A percentile compares a stretch with the other conserved stretches of the same genome.
phyloP scores from a whole-genome alignment of 1,139 yeast species.

The Spathaspora sp. region DNA sequence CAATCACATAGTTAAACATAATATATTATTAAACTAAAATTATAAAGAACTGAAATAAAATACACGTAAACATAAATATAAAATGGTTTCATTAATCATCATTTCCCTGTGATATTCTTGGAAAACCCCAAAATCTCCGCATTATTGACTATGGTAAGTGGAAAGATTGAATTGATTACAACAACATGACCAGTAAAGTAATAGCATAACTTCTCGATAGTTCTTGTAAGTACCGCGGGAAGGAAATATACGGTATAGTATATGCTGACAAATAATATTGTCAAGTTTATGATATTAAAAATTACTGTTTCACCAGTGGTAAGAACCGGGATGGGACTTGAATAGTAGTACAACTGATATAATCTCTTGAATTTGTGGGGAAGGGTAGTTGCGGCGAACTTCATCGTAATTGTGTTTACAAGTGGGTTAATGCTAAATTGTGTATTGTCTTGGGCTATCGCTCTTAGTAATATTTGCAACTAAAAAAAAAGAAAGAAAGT shows the following conservation, averaged over 20 bases:
- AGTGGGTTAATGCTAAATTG: background rate
- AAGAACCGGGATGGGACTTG: constrained; percentile 30
- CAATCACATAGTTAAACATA: no score
- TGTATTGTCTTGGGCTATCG: no score
- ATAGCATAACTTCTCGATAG: constrained; percentile 18
- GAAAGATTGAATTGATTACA: constrained; percentile 2
- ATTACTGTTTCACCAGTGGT: constrained; percentile 22
- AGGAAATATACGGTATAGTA: constrained; percentile 19
- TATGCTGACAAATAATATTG: constrained; percentile 15
- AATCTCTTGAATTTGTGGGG: constrained; percentile 12
- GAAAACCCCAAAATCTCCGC: background rate
- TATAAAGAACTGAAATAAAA: background rate
- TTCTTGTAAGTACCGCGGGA: constrained; percentile 13
- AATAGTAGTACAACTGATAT: constrained; percentile 26
- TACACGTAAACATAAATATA: background rate
- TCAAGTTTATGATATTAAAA: constrained; percentile 19
- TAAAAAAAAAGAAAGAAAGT: background rate
- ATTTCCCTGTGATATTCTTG: background rate
- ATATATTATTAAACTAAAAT: background rate
- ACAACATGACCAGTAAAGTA: constrained; percentile 19
- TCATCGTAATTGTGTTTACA: background rate
- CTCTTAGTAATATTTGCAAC: no score
- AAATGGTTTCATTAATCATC: background rate
- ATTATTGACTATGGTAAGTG: background rate
- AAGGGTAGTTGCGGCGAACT: background rate